Base-by-base conservation (phyloP, 2,329 filamentous ascomycete genomes). In the Aspergillus unguis region DNA sequence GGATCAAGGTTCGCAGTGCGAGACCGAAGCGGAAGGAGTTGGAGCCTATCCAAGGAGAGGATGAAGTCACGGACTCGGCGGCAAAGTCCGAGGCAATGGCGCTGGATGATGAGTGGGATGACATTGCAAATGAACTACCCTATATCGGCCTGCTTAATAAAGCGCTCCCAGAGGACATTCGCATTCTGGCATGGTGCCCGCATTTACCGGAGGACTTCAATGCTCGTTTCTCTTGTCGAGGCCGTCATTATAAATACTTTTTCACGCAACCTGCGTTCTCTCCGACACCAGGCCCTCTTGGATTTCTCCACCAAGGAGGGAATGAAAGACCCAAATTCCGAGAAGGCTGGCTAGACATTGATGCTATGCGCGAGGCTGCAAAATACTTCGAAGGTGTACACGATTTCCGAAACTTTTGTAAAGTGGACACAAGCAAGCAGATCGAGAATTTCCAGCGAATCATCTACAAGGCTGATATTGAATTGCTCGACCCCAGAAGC, bases 341-440 rank as follows among this genome's bases (percentile, higher is more conserved):
- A 65, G 81, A 86, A 58, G 92, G 91, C 32, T 94, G 87, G 84
- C 81, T 99, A 5, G 86, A 97, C 72, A 88, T 97, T 51, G 85
- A 84, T 0, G 86, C 86, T 33, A 99, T 99, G 94, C 82, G 84
- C 17, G 74, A 84, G 62, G 94, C 89, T 0, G 94, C 92, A 26
- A 86, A 84, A 67, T 78, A 85, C 45, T 92, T 90, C 61, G 83
- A 91, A 62, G 94, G 94, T 5, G 71, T 85, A 47, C 90, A 97
- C 71, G 94, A 99, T 75, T 99, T 97, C 75, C 85, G 94, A 55
- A 99, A 99, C 71, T 88, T 97, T 67, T 97, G 94, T 80, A 96
- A 96, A 72, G 79, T 97, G 54, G 94, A 99, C 72, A 81, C 88
- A 1, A 85, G 81, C 63, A 97, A 97, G 77, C 90, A 95, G 72